phyloP scores from a whole-genome alignment of 1,284 basidiomycete genomes.

The Rhodotorula glutinis region DNA sequence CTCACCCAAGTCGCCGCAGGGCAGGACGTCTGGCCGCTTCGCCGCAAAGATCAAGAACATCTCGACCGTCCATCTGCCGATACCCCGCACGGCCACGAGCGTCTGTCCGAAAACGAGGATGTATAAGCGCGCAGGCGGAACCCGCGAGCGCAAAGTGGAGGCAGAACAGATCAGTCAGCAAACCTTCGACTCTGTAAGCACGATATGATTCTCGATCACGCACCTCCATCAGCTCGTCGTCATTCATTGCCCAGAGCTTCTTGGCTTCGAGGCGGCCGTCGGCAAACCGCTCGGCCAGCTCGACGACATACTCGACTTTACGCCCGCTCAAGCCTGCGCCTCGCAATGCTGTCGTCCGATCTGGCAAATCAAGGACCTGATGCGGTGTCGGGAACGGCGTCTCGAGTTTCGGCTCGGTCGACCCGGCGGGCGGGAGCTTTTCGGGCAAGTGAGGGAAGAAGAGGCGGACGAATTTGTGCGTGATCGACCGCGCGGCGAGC shows the following conservation, averaged over 20 bases:
- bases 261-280: slow-evolving; percentile 71
- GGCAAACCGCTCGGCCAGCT: slow-evolving; percentile 70
- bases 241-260: slow-evolving; percentile 64
- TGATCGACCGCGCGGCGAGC: slow-evolving; percentile 80
- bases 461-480: slow-evolving; percentile 72
- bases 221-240: slow-evolving; percentile 62
- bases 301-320: slow-evolving; percentile 81
- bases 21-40: slow-evolving; percentile 71
- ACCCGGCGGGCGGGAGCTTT: slow-evolving; percentile 49
- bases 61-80: slow-evolving; percentile 55
- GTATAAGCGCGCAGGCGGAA: background rate
- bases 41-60: slow-evolving; percentile 77
- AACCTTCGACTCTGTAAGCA: background rate
- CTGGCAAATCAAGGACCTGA: slow-evolving; percentile 62
- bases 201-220: background rate
- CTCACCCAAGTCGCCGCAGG: slow-evolving; percentile 68
- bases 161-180: background rate
- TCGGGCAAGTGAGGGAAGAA: slow-evolving; percentile 71
- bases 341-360: slow-evolving; percentile 53
- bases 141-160: background rate
- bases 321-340: slow-evolving; percentile 71
- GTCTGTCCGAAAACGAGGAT: slow-evolving; percentile 51
- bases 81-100: slow-evolving; percentile 73
- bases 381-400: slow-evolving; percentile 66
- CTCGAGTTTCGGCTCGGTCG: slow-evolving; percentile 6